Base-by-base conservation (phyloP, 495 filamentous ascomycete species). In the Aspergillus ostianus region DNA sequence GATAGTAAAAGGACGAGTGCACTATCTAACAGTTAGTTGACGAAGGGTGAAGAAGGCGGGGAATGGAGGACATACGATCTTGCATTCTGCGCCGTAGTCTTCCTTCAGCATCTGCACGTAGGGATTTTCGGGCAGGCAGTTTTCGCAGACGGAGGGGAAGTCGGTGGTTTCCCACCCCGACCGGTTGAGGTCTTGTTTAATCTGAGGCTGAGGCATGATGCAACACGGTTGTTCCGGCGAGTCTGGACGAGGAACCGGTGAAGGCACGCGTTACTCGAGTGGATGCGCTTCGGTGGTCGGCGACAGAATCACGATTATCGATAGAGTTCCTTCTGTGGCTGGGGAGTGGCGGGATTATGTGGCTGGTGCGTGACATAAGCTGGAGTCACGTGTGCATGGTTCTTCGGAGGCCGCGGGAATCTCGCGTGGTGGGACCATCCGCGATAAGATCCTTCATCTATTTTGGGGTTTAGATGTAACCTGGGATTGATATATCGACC, bases 101-200 rank as follows among this genome's bases (percentile, higher is more conserved):
- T 96, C 90, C 72, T 98, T 98, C 50, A 98, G 80, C 92, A 98
- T 97, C 73, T 97, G 93, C 47, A 98, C 94, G 73, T 96, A 98
- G 6, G 92, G 94, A 69, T 98, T 98, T 58, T 95, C 91, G 41
- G 94, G 93, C 6, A 98, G 86, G 71, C 95, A 98, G 70, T 80
- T 85, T 67, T 89, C 86, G 67, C 85, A 87, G 15, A 86, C 83
- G 1, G 82, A 85, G 3, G 85, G 84, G 48, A 86, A 85, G 66
- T 86, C 92, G 23, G 94, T 97, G 32, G 89, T 87, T 74, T 98
- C 94, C 90, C 91, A 95, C 32, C 94, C 94, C 3, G 92, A 93
- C 51, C 95, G 86, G 78, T 98, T 98, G 29, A 98, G 82, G 68
- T 98, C 94, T 73, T 97, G 91, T 76, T 98, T 98, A 73, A 97